Evolutionary conservation across 1,284 basidiomycete species (phyloP).

Genomic region (Irpex lacteus): DNA sequence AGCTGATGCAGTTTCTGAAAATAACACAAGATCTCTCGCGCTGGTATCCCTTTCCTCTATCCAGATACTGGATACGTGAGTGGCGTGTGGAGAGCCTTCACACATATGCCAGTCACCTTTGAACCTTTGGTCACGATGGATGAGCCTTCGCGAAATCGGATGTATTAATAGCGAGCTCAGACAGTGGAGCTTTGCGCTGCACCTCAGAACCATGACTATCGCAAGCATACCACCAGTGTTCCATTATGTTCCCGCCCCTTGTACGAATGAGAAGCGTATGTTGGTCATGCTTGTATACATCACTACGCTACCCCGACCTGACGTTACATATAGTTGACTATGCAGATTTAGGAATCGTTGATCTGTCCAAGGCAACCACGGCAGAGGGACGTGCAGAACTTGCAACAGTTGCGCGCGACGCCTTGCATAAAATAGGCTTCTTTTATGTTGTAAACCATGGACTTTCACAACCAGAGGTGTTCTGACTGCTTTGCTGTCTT

Average conservation of each 20-base stretch:
- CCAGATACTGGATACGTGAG: background rate
- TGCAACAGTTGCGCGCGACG: conserved; percentile 47
- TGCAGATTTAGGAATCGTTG: conserved; percentile 65
- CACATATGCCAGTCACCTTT: background rate
- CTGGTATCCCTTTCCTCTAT: background rate
- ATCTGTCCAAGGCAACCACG: conserved; percentile 52
- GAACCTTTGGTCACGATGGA: background rate
- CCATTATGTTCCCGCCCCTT: conserved; percentile 35
- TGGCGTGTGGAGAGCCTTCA: background rate
- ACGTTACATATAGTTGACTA: conserved; percentile 50
- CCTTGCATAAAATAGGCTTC: conserved; percentile 36
- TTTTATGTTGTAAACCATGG: conserved; percentile 54
- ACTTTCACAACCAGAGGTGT: conserved; percentile 43
- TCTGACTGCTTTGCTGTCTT: background rate
- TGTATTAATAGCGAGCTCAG: too few relatives aligned
- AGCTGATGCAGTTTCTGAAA: background rate
- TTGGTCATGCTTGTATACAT: background rate
- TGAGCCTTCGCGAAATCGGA: background rate
- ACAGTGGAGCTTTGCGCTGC: background rate
- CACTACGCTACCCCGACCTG: background rate
- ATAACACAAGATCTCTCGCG: background rate
- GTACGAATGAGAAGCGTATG: conserved; percentile 24
- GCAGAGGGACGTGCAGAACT: conserved; percentile 40
- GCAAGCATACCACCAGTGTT: conserved; percentile 18
- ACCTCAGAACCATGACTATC: conserved; percentile 8